Percentiles rank a stretch among this genome's conserved stretches.
Evolutionary conservation across 768 basidiomycete species (phyloP).

Genomic region (Termitomyces sp.): DNA sequence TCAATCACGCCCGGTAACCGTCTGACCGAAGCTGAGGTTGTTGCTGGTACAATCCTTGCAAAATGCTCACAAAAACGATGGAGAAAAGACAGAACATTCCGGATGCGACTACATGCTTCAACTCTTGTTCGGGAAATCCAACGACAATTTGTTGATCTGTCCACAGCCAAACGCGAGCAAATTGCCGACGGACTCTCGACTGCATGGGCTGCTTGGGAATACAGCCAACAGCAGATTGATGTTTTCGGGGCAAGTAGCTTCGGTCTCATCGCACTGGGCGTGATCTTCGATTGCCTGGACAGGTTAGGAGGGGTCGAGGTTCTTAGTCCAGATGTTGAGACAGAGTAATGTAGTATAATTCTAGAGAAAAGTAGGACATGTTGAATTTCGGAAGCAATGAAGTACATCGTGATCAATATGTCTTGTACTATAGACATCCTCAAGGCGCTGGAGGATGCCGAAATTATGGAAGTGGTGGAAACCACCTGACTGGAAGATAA

Average conservation of each 20-base stretch:
- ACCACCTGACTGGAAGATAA: no score
- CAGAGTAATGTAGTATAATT: neutral
- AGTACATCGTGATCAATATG: neutral
- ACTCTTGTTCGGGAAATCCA: conserved; percentile 48
- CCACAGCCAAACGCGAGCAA: conserved; percentile 20
- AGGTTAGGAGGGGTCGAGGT: conserved; percentile 5
- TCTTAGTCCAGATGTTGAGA: neutral
- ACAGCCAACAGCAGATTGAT: conserved; percentile 34
- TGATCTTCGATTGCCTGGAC: conserved; percentile 55
- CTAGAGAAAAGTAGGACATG: neutral
- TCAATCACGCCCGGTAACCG: conserved; percentile 48
- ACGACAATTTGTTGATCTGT: conserved; percentile 25
- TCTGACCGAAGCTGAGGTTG: conserved; percentile 68
- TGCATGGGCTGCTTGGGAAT: conserved; percentile 66
- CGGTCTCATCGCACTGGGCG: conserved; percentile 55
- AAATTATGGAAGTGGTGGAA: no score
- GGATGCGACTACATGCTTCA: conserved; percentile 54
- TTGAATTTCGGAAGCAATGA: neutral
- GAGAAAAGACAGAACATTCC: conserved; percentile 50
- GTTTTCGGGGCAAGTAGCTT: conserved; percentile 60
- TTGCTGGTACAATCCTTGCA: conserved; percentile 68
- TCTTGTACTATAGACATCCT: neutral
- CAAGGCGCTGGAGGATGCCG: no score
- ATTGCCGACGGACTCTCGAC: conserved; percentile 34
- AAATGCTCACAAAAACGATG: conserved; percentile 59